Conservation (phyloP, 495 filamentous ascomycete genomes). For the Penicillium paxilli region DNA sequence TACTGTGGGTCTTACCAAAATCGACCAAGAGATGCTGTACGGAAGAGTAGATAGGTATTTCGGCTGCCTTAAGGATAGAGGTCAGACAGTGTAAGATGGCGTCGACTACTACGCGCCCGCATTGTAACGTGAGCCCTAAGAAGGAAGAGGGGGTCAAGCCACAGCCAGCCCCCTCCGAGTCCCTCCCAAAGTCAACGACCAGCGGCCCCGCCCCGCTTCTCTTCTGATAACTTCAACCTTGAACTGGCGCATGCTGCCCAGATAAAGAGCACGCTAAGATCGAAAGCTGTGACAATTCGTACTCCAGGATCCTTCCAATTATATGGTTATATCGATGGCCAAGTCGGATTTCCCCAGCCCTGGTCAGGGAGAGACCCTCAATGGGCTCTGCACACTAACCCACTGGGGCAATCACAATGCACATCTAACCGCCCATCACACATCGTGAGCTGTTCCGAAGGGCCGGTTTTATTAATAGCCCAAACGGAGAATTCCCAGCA, state of each 20-base stretch:
- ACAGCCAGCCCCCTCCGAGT: too few relatives aligned
- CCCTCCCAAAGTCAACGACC: too few relatives aligned
- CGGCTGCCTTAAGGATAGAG: not conserved
- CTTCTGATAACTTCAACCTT: not conserved
- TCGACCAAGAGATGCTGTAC: not conserved
- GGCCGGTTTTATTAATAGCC: conserved; percentile 26
- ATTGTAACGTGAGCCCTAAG: not conserved
- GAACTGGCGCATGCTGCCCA: too few relatives aligned
- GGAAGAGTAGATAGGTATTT: conserved; percentile 1
- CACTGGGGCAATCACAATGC: conserved; percentile 22
- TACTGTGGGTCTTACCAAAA: not conserved
- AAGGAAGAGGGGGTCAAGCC: conserved; percentile 3
- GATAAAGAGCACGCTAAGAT: not conserved
- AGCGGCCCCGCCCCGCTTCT: conserved; percentile 4
- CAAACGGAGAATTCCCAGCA: conserved; percentile 15
- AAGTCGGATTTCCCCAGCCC: conserved; percentile 3
- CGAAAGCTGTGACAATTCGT: not conserved
- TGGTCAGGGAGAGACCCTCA: not conserved
- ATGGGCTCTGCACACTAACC: conserved; percentile 32
- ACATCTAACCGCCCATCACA: conserved; percentile 25
- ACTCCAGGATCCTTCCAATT: conserved; percentile 12
- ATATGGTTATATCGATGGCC: conserved; percentile 7
- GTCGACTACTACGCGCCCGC: conserved; percentile 9
- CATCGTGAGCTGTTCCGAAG: not conserved
- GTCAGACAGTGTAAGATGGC: conserved; percentile 8